These are phyloP conservation scores for Petunia axillaris DNA, from an alignment of 257 asterid species.

Conservation along the genomic window DNA sequence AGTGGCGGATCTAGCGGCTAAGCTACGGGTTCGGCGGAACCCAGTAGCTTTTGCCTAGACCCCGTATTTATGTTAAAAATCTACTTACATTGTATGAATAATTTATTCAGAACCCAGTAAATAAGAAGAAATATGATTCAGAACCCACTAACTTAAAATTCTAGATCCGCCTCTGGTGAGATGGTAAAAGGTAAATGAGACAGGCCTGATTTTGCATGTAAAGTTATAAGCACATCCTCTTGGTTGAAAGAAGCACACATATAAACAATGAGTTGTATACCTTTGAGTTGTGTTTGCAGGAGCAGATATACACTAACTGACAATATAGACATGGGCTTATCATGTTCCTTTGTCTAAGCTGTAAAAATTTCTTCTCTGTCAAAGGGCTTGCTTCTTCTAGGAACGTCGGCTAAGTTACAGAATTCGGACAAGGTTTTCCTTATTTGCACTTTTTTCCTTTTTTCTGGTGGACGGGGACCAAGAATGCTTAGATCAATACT, in stretches of 20 bases:
- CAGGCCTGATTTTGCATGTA: background rate
- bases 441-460: constrained; percentile 47
- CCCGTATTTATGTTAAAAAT: no score
- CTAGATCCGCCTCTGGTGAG: background rate
- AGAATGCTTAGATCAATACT: constrained; percentile 52
- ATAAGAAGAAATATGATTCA: no score
- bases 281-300: background rate
- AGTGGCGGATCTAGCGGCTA: no score
- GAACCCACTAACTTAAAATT: no score
- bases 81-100: no score
- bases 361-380: constrained; percentile 46
- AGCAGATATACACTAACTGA: background rate
- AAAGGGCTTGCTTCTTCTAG: constrained; percentile 61
- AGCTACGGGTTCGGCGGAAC: no score
- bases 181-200: background rate
- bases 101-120: no score
- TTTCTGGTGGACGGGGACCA: constrained; percentile 74
- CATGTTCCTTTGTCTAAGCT: constrained; percentile 34
- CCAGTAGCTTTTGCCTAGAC: no score
- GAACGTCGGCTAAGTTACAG: constrained; percentile 66
- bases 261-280: background rate
- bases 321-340: constrained; percentile 27
- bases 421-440: constrained; percentile 57
- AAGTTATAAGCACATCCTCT: background rate
- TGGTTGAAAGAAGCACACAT: background rate